These are phyloP conservation scores for Ustilago vetiveriae DNA, from an alignment of 1,284 basidiomycete species.

Conservation along the genomic window DNA sequence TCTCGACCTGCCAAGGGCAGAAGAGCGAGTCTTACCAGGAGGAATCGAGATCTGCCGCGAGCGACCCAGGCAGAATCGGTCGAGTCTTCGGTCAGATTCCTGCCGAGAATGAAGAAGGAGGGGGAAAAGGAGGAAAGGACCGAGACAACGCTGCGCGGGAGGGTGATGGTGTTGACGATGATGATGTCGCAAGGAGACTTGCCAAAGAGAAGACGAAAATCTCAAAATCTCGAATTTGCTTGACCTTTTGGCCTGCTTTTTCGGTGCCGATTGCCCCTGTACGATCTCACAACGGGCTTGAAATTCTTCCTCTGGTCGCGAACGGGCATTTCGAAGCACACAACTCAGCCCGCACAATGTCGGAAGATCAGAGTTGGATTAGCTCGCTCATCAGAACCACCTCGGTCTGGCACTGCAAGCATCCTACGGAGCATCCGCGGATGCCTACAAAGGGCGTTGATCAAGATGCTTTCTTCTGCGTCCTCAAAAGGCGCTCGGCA, in stretches of 20 bases:
- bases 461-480: conserved; percentile 16
- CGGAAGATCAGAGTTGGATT: neutral
- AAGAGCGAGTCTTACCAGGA: neutral
- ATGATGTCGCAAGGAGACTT: conserved; percentile 29
- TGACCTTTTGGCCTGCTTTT: neutral
- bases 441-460: neutral
- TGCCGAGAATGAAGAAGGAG: conserved; percentile 1
- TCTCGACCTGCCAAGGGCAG: neutral
- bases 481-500: conserved; percentile 17
- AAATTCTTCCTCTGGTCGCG: too few species aligned
- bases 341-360: neutral
- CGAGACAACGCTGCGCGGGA: neutral
- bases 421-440: neutral
- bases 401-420: too few species aligned
- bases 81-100: neutral
- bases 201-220: conserved; percentile 18
- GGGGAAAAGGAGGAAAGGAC: neutral
- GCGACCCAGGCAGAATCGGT: neutral
- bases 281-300: conserved; percentile 11
- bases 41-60: neutral
- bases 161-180: conserved; percentile 18
- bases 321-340: conserved; percentile 3
- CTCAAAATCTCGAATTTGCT: conserved; percentile 34
- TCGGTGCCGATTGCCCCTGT: conserved; percentile 16
- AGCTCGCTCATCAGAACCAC: too few species aligned